A percentile compares a stretch with the other conserved stretches of the same genome.
Conservation (phyloP, 2,329 filamentous ascomycete species). For the Penicillium crustosum region DNA sequence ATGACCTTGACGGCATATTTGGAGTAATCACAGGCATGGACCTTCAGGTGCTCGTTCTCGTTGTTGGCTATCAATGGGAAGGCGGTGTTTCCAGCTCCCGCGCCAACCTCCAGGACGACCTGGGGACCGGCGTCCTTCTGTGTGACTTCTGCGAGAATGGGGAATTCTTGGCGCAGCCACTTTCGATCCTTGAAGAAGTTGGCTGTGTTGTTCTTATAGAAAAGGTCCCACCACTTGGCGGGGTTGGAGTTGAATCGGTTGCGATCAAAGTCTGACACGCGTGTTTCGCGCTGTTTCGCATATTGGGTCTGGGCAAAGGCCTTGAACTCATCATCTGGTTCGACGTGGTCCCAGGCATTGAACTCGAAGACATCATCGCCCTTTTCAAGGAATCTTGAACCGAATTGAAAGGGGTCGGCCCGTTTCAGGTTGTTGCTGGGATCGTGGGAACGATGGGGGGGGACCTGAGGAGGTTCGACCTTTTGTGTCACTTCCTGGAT, state of each 20-base stretch:
- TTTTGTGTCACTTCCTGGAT: conserved; percentile 39
- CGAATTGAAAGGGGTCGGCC: conserved; percentile 92
- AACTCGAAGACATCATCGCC: conserved; percentile 92
- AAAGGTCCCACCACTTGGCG: conserved; percentile 96
- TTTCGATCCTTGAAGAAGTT: conserved; percentile 99
- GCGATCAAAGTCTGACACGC: conserved; percentile 92
- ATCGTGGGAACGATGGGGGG: conserved; percentile 66
- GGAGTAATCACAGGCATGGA: conserved; percentile 96
- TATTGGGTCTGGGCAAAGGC: conserved; percentile 84
- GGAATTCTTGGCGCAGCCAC: conserved; percentile 96
- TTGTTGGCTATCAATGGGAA: conserved; percentile 87
- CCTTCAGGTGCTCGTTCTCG: conserved; percentile 74
- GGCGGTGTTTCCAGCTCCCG: conserved; percentile 92
- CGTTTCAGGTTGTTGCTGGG: conserved; percentile 77
- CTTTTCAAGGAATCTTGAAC: conserved; percentile 78
- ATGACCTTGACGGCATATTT: conserved; percentile 94
- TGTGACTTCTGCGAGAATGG: conserved; percentile 75
- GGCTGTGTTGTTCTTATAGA: conserved; percentile 95
- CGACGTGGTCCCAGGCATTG: conserved; percentile 98
- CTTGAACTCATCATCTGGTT: conserved; percentile 84
- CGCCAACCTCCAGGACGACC: conserved; percentile 83
- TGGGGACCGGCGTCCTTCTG: conserved; percentile 66
- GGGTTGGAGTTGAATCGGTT: conserved; percentile 84
- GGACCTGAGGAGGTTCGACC: conserved; percentile 48
- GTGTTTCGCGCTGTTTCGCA: conserved; percentile 76